Percentiles rank a stretch among this genome's conserved stretches.
These are phyloP conservation scores for Blastobotrys buckinghamii DNA, from an alignment of 1,139 yeast genomes.

Conservation along the genomic window DNA sequence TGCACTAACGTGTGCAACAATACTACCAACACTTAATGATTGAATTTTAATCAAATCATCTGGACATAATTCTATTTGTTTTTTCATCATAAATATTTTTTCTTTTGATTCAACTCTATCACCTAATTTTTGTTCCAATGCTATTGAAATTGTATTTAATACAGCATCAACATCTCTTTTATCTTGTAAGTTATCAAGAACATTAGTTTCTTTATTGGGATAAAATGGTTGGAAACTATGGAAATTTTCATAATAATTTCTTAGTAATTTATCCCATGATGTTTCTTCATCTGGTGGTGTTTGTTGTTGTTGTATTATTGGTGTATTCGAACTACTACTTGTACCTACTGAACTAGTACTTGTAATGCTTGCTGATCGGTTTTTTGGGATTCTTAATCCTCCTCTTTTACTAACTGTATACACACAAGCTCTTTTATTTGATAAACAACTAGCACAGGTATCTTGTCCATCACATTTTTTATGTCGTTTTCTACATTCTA, in stretches of 20 bases:
- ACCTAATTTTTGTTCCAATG: neutral
- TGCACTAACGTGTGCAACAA: constrained; percentile 3
- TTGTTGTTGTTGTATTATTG: neutral
- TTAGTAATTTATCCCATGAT: constrained; percentile 3
- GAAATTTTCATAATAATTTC: constrained; percentile 8
- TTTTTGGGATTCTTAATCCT: constrained; percentile 10
- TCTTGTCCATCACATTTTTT: constrained; percentile 10
- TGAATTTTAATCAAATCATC: constrained; percentile 9
- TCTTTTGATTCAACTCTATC: neutral
- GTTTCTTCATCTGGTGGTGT: constrained; percentile 9
- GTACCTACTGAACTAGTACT: neutral
- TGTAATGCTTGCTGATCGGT: neutral
- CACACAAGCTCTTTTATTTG: constrained; percentile 5
- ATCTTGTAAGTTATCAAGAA: constrained; percentile 3
- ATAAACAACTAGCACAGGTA: constrained; percentile 5
- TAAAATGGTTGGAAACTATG: constrained; percentile 5
- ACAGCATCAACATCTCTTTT: constrained; percentile 4
- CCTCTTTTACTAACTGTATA: constrained; percentile 8
- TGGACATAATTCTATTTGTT: neutral
- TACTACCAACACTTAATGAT: constrained; percentile 1
- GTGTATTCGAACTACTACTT: neutral
- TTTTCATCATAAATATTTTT: neutral
- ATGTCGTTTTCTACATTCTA: constrained; percentile 11
- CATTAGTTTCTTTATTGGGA: constrained; percentile 2
- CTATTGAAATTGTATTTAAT: neutral